Evolutionary conservation across 164 flowering plant genomes (phyloP).

Genomic region (Berberis thunbergii): DNA sequence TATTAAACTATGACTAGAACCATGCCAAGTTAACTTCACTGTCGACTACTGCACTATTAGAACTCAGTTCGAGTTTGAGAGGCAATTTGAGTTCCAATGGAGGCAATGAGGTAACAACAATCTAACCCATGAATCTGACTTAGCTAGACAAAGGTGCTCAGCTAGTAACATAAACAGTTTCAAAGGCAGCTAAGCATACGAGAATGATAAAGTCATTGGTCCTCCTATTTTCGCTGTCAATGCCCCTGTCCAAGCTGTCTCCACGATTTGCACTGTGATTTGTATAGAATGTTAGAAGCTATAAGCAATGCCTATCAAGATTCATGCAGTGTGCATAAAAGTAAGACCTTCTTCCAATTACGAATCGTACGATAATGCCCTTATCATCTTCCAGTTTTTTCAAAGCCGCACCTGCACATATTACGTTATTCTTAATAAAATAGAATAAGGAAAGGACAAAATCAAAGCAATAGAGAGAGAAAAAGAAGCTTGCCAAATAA

Average conservation of each 20-base stretch:
- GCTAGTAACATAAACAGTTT: too few relatives aligned
- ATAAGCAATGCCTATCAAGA: not conserved
- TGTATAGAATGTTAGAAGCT: not conserved
- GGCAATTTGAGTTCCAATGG: too few relatives aligned
- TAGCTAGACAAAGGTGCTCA: too few relatives aligned
- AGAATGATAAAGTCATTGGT: slow-evolving; percentile 75
- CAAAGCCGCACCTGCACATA: slow-evolving; percentile 50
- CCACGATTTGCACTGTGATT: slow-evolving; percentile 69
- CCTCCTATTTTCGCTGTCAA: slow-evolving; percentile 58
- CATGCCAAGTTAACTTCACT: too few relatives aligned
- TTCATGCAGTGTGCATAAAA: not conserved
- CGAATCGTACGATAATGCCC: slow-evolving; percentile 72
- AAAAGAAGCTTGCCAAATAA: too few relatives aligned
- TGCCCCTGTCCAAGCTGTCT: slow-evolving; percentile 61
- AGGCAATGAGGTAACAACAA: too few relatives aligned
- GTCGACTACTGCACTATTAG: too few relatives aligned
- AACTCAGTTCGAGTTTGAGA: too few relatives aligned
- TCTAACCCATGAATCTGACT: too few relatives aligned
- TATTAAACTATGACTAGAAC: too few relatives aligned
- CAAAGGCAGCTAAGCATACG: slow-evolving; percentile 33
- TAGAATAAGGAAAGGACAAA: not conserved
- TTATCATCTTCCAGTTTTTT: slow-evolving; percentile 65
- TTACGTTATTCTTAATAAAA: not conserved
- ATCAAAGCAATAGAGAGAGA: not conserved
- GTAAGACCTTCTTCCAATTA: slow-evolving; percentile 82